A percentile compares a stretch with the other conserved stretches of the same genome.
phyloP scores from a whole-genome alignment of 2,329 filamentous ascomycete species.

The Camptophora hylomeconis region DNA sequence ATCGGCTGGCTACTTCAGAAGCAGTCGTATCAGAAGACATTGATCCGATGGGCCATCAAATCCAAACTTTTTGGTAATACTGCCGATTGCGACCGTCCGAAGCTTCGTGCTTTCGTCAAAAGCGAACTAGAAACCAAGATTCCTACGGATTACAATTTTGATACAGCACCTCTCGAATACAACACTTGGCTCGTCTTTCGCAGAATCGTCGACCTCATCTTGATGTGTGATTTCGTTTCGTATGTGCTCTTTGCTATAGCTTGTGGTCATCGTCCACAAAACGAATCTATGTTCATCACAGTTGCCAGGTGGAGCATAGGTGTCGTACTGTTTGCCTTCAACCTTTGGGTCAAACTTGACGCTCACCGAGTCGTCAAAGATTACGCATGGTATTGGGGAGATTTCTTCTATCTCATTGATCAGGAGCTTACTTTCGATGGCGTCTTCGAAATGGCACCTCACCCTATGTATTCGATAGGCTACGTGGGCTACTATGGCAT shows the following conservation, averaged over 20 bases:
- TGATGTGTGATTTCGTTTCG: slow-evolving; percentile 97
- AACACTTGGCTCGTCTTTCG: slow-evolving; percentile 98
- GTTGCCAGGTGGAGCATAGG: slow-evolving; percentile 66
- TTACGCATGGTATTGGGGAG: slow-evolving; percentile 99
- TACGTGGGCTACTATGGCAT: slow-evolving; percentile 98
- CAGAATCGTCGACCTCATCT: slow-evolving; percentile 84
- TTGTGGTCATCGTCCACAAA: slow-evolving; percentile 61
- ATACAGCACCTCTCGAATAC: slow-evolving; percentile 88
- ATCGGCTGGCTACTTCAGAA: slow-evolving; percentile 80
- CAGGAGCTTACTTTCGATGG: slow-evolving; percentile 96
- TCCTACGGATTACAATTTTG: slow-evolving; percentile 82
- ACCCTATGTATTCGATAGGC: slow-evolving; percentile 97
- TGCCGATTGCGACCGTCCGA: slow-evolving; percentile 71
- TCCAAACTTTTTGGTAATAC: slow-evolving; percentile 74
- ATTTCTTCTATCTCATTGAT: slow-evolving; percentile 98
- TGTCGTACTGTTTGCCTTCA: slow-evolving; percentile 73
- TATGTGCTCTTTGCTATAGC: slow-evolving; percentile 93
- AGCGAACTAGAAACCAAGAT: slow-evolving; percentile 90
- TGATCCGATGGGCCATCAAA: slow-evolving; percentile 79
- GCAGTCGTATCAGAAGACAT: slow-evolving; percentile 76
- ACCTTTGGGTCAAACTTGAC: slow-evolving; percentile 96
- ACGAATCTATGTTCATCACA: slow-evolving; percentile 58
- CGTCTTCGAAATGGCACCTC: slow-evolving; percentile 96
- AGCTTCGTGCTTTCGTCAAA: slow-evolving; percentile 73
- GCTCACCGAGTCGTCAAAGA: slow-evolving; percentile 97